Base-by-base conservation (phyloP, 2,329 filamentous ascomycete species). In the Talaromyces sp. region DNA sequence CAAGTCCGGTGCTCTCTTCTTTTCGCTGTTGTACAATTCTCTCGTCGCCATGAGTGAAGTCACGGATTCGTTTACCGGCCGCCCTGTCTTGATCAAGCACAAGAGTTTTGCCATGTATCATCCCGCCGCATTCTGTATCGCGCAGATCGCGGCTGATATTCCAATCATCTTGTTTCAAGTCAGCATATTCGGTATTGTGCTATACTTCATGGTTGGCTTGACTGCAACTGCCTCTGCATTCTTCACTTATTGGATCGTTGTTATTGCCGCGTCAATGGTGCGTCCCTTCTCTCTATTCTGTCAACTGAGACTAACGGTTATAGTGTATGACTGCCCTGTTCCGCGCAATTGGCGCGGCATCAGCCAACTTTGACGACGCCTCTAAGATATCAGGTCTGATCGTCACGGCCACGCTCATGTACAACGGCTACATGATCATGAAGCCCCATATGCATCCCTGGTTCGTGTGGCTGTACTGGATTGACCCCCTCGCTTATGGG, bases 21-120 rank as follows among this genome's bases (percentile, higher is more conserved):
- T 89, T 58, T 78, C 86, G 0, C 76, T 89, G 0, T 76, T 90
- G 0, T 87, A 83, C 72, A 86, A 88, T 69, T 78, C 80, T 62
- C 74, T 90, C 7, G 70, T 89, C 1, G 81, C 86, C 23, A 85
- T 90, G 80, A 82, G 86, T 1, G 88, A 91, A 71, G 87, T 90
- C 1, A 87, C 82, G 0, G 81, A 84, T 31, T 86, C 85, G 0
- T 89, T 87, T 67, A 78, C 74, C 12, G 86, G 86, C 18, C 81
- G 87, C 0, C 84, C 84, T 0, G 80, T 88, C 11, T 70, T 88
- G 3, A 71, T 83, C 52, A 87, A 87, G 70, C 85, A 87, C 66
- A 84, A 84, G 65, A 70, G 73, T 0, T 87, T 87, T 64, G 84
- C 82, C 18, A 78, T 82, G 56, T 86, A 82, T 70, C 83, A 86